Percentiles rank a stretch among this genome's conserved stretches.
Evolutionary conservation across 108 stramenopile species (phyloP).

Genomic region (Skeletonema marinoi): DNA sequence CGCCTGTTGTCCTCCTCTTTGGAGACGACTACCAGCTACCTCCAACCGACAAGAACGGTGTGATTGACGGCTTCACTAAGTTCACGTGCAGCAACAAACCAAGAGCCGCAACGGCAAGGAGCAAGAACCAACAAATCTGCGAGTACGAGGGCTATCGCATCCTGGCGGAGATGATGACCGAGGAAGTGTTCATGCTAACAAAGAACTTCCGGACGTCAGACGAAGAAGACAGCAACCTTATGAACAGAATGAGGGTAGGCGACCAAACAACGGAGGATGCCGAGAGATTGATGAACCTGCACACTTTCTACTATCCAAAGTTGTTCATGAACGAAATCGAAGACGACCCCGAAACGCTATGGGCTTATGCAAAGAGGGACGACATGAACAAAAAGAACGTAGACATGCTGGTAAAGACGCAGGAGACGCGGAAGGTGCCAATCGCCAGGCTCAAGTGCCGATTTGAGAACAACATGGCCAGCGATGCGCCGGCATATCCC

Average conservation of each 20-base stretch:
- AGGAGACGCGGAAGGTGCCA: neutral
- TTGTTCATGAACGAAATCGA: neutral
- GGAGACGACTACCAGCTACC: slow-evolving; percentile 11
- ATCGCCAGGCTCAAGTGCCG: neutral
- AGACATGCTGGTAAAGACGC: neutral
- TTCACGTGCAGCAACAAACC: neutral
- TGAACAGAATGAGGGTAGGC: neutral
- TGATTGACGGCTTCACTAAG: neutral
- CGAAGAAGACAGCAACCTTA: neutral
- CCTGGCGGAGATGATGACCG: neutral
- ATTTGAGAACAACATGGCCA: neutral
- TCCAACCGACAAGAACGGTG: neutral
- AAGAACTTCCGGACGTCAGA: neutral
- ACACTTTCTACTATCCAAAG: neutral
- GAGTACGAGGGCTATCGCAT: neutral
- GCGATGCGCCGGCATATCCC: too few species aligned
- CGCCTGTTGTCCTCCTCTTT: slow-evolving; percentile 3
- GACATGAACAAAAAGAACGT: neutral
- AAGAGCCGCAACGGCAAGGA: neutral
- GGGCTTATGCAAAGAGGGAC: neutral
- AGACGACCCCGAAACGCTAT: neutral
- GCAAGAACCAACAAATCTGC: neutral
- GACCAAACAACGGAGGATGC: neutral
- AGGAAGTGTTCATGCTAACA: neutral
- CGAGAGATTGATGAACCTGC: neutral